Percentiles rank a stretch among this genome's conserved stretches.
phyloP scores from a whole-genome alignment of 345 rosid species.

The Corchorus olitorius region DNA sequence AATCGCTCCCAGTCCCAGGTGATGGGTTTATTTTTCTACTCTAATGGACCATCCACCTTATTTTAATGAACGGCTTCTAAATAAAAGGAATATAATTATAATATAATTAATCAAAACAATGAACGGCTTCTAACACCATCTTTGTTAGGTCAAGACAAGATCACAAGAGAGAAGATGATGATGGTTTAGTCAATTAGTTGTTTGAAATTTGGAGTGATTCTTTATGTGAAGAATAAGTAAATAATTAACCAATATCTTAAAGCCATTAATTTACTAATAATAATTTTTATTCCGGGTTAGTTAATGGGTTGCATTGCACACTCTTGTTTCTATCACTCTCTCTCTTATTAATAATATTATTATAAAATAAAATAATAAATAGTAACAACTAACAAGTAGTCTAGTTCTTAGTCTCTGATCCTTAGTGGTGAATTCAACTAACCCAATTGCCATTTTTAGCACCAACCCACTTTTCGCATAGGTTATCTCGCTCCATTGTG shows the following conservation, averaged over 20 bases:
- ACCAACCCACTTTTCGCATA: not conserved
- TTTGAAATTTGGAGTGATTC: not conserved
- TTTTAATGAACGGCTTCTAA: constrained; percentile 38
- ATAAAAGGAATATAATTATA: constrained; percentile 32
- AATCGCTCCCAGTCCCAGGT: not conserved
- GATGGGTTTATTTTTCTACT: not conserved
- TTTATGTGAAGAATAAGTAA: not conserved
- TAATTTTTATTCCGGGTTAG: not conserved
- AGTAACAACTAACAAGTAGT: too few relatives aligned
- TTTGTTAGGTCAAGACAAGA: constrained; percentile 33
- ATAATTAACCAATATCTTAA: constrained; percentile 22
- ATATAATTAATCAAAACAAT: too few relatives aligned
- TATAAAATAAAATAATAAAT: too few relatives aligned
- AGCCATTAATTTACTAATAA: constrained; percentile 1
- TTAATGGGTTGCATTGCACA: constrained; percentile 25
- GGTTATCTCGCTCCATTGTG: not conserved
- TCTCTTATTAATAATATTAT: too few relatives aligned
- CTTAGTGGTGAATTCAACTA: not conserved
- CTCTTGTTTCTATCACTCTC: not conserved
- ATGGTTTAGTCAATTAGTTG: not conserved
- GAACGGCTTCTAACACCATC: constrained; percentile 19
- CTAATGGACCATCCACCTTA: constrained; percentile 21
- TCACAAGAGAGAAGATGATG: constrained; percentile 3
- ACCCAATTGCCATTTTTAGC: constrained; percentile 19
- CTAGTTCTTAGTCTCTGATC: too few relatives aligned